Conservation (phyloP, 2,329 filamentous ascomycete species). For the Rosellinia necatrix region DNA sequence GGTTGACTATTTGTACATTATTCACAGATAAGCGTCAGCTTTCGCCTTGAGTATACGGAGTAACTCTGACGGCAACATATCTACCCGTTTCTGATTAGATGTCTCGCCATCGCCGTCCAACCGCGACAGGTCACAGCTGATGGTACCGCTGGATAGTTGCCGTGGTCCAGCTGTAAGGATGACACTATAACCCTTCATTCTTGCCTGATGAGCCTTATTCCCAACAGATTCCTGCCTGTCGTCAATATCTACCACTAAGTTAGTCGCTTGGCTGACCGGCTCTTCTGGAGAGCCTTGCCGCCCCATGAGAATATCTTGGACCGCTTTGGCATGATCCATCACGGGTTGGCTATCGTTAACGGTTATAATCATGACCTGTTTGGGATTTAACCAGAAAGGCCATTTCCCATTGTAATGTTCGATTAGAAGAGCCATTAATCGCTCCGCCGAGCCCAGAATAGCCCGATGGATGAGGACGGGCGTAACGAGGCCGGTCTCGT, state of each 20-base stretch:
- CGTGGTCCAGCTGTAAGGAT: slow-evolving; percentile 73
- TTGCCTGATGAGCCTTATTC: slow-evolving; percentile 76
- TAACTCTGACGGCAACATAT: slow-evolving; percentile 51
- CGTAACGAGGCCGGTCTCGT: slow-evolving; percentile 61
- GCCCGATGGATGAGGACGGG: slow-evolving; percentile 87
- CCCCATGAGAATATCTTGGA: slow-evolving; percentile 58
- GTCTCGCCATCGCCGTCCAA: slow-evolving; percentile 31
- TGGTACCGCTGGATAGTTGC: slow-evolving; percentile 62
- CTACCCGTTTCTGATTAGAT: slow-evolving; percentile 40
- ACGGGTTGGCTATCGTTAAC: slow-evolving; percentile 66
- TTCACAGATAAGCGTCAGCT: slow-evolving; percentile 51
- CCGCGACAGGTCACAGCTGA: slow-evolving; percentile 54
- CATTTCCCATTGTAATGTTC: slow-evolving; percentile 81
- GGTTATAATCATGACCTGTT: slow-evolving; percentile 75
- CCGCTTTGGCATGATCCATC: slow-evolving; percentile 52
- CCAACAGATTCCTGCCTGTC: slow-evolving; percentile 65
- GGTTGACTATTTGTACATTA: slow-evolving; percentile 38
- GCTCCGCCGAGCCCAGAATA: slow-evolving; percentile 81
- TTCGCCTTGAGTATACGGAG: slow-evolving; percentile 51
- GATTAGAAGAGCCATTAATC: slow-evolving; percentile 82
- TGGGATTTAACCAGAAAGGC: slow-evolving; percentile 88
- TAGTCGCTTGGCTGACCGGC: slow-evolving; percentile 59
- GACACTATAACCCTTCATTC: slow-evolving; percentile 70
- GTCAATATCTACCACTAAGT: slow-evolving; percentile 73
- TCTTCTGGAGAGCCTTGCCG: slow-evolving; percentile 41